Evolutionary conservation across 345 rosid genomes (phyloP).

Genomic region (Brassica nigra): DNA sequence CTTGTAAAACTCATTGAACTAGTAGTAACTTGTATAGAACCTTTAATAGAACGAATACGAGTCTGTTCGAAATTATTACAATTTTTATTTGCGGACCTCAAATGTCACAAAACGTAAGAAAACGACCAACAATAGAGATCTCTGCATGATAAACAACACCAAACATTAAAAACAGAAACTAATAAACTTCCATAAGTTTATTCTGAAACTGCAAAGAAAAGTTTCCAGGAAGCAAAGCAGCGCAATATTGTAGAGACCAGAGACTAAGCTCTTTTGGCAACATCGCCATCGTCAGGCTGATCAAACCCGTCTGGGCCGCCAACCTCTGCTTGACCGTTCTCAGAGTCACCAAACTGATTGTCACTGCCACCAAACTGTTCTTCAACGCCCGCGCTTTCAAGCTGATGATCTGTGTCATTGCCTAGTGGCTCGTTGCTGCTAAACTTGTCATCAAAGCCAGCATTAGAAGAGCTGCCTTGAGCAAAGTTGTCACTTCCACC

Average conservation of each 20-base stretch:
- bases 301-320: constrained; percentile 40
- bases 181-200: constrained; percentile 16
- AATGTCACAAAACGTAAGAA: constrained; percentile 17
- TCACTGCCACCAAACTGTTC: constrained; percentile 36
- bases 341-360: constrained; percentile 43
- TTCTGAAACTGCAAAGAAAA: constrained; percentile 26
- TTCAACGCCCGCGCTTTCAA: constrained; percentile 24
- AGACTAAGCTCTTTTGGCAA: constrained; percentile 65
- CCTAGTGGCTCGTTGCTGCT: constrained; percentile 28
- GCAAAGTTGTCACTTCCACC: constrained; percentile 40
- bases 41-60: background rate
- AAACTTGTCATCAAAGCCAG: constrained; percentile 39
- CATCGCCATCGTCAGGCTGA: constrained; percentile 50
- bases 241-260: background rate
- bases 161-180: constrained; percentile 8
- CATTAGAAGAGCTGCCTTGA: constrained; percentile 43
- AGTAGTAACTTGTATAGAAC: background rate
- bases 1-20: background rate
- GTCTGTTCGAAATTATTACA: constrained; percentile 14
- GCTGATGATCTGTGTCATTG: constrained; percentile 31
- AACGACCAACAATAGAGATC: constrained; percentile 24
- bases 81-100: constrained; percentile 12
- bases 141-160: constrained; percentile 18
- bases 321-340: constrained; percentile 32
- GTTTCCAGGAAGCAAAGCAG: constrained; percentile 13